These are phyloP conservation scores for Eimeria praecox DNA, from an alignment of 169 alveolate species.

Conservation along the genomic window DNA sequence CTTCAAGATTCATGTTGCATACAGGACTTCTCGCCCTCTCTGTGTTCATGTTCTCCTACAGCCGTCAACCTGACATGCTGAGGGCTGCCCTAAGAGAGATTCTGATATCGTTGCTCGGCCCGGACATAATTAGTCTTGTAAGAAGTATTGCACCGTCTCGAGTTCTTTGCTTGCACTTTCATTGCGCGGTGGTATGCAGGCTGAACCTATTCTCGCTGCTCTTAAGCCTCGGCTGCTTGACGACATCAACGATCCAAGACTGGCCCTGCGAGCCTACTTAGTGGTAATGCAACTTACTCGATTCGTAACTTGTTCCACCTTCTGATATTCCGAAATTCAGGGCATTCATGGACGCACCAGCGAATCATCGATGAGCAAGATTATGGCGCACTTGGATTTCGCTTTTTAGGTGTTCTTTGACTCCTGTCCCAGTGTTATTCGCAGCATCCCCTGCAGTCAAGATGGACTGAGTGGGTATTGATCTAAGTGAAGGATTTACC, in stretches of 20 bases:
- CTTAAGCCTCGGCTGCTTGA: conserved; percentile 67
- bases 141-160: neutral
- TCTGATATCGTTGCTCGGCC: conserved; percentile 56
- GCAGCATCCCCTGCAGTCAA: conserved; percentile 68
- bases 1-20: neutral
- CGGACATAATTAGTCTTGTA: conserved; percentile 56
- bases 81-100: conserved; percentile 54
- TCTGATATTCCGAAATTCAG: conserved; percentile 1
- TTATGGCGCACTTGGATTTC: conserved; percentile 40
- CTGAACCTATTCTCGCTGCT: conserved; percentile 73
- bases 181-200: neutral
- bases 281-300: neutral
- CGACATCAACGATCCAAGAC: conserved; percentile 66
- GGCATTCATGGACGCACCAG: conserved; percentile 60
- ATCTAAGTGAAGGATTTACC: conserved; percentile 6
- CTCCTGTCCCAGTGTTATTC: neutral
- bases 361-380: conserved; percentile 64
- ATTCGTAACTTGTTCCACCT: neutral
- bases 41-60: conserved; percentile 60
- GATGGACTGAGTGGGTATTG: conserved; percentile 71
- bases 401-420: neutral
- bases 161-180: neutral
- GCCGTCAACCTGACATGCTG: conserved; percentile 56
- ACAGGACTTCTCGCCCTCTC: conserved; percentile 73
- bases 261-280: conserved; percentile 56